These are phyloP conservation scores for Coemansia brasiliensis DNA, from an alignment of 192 early-diverging fungal species.

Conservation along the genomic window DNA sequence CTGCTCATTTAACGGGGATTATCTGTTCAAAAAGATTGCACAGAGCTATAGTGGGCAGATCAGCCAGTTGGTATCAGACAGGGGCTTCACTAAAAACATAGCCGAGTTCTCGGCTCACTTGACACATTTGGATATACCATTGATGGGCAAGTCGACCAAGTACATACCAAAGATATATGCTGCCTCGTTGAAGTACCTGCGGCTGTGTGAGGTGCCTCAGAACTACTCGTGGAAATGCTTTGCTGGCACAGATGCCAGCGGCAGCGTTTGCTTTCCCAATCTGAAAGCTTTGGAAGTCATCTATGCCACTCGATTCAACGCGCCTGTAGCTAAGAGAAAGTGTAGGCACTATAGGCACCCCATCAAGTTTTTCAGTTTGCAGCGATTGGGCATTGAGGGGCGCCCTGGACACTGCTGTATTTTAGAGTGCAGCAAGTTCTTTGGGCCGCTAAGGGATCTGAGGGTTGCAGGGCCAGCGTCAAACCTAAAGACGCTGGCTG, in stretches of 20 bases:
- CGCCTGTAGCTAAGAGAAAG: background rate
- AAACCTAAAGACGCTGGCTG: background rate
- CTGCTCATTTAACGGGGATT: too few species aligned
- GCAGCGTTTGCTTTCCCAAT: background rate
- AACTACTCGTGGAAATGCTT: slow-evolving; percentile 1
- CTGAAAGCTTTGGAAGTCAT: background rate
- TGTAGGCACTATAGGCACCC: background rate
- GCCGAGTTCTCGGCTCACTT: background rate
- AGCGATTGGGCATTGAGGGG: background rate
- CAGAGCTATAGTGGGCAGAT: too few species aligned
- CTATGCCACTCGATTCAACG: background rate
- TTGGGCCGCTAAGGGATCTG: background rate
- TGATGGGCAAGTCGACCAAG: background rate
- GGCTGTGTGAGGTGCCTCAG: background rate
- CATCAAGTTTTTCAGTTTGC: background rate
- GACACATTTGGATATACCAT: slow-evolving; percentile 1
- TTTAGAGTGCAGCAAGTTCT: slow-evolving; percentile 1
- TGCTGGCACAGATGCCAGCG: background rate
- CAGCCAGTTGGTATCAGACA: too few species aligned
- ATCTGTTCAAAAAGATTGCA: too few species aligned
- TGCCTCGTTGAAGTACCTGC: slow-evolving; percentile 7
- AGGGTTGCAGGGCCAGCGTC: background rate
- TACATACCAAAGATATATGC: slow-evolving; percentile 1
- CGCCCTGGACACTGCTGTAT: background rate
- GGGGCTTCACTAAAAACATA: background rate